phyloP scores from a whole-genome alignment of 805 yeast genomes.

The Saccharomycopsis malanga region DNA sequence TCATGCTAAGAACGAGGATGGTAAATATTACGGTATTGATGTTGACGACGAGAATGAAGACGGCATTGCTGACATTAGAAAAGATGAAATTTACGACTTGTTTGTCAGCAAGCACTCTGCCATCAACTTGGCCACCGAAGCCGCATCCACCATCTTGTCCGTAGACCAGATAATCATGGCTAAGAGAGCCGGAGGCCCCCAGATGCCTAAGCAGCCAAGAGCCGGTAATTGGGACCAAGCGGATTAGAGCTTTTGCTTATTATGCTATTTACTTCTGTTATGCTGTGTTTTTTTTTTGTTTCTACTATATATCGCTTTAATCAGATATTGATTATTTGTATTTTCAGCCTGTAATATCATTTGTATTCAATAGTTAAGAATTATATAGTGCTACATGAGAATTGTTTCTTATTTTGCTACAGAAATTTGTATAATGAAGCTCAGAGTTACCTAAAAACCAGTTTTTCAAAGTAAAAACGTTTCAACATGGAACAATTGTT shows the following conservation, averaged over 20 bases:
- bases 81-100: constrained; percentile 69
- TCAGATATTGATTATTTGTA: no score
- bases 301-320: background rate
- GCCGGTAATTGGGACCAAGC: constrained; percentile 97
- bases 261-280: no score
- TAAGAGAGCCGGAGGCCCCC: constrained; percentile 97
- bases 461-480: no score
- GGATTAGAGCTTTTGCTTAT: constrained; percentile 45
- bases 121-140: constrained; percentile 89
- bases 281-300: background rate
- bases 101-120: constrained; percentile 78
- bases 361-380: no score
- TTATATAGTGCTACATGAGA: no score
- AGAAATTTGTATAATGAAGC: no score
- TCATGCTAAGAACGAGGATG: constrained; percentile 45
- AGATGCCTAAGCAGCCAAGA: constrained; percentile 74
- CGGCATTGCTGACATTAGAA: constrained; percentile 66
- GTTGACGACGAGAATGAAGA: constrained; percentile 49
- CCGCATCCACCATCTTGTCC: constrained; percentile 81
- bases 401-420: no score
- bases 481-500: no score
- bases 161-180: constrained; percentile 99
- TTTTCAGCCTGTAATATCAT: no score
- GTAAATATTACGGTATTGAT: constrained; percentile 54
- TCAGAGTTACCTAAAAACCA: no score